Base-by-base conservation (phyloP, 805 yeast genomes). In the Myxozyma kluyveri region DNA sequence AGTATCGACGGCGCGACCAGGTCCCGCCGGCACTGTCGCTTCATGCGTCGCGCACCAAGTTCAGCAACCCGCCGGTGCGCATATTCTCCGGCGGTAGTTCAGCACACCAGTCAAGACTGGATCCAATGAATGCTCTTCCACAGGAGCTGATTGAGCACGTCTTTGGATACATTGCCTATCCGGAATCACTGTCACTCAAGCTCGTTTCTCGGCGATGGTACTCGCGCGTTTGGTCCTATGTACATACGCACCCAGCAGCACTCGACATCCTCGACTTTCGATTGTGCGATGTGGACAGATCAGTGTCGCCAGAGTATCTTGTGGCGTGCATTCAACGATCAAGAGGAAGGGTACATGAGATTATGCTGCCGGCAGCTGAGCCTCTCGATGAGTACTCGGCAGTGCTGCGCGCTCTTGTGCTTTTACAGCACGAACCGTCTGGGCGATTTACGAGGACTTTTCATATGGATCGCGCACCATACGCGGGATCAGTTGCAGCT, bases 301-400 rank as follows among this genome's bases (percentile, higher is more conserved):
- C 9, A 14, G 35, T 54, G 26, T 50, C 56, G n/a, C 52, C 47
- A 3, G 58, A 54, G 18, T 54, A 42, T 42, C 40, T 54, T n/a
- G 49, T 48, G 14, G 46, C 49, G 21, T 52, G 56, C 36, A 31
- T 52, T 12, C 35, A 35, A 38, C 44, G 45, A 6, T 42, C 56
- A 6, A 43, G 38, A 14, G 53, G 53, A 4, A 22, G 17, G 19
- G 53, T 43, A 12, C 43, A 32, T n/a, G 24, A 27, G 31, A 27
- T 45, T 17, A 14, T 42, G 19, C 27, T 47, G 5, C 49, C 53
- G 4, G 19, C 22, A 18, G 7, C n/a, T 19, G 45, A 31, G 1
- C 43, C 42, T 21, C 39, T 14, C 29, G 50, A 49, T 35, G 46
- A 44, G 35, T 53, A 49, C 32, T 23, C 44, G 19, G 37, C 45